Base-by-base conservation (phyloP, 2,329 filamentous ascomycete genomes). In the Venturia aucupariae region DNA sequence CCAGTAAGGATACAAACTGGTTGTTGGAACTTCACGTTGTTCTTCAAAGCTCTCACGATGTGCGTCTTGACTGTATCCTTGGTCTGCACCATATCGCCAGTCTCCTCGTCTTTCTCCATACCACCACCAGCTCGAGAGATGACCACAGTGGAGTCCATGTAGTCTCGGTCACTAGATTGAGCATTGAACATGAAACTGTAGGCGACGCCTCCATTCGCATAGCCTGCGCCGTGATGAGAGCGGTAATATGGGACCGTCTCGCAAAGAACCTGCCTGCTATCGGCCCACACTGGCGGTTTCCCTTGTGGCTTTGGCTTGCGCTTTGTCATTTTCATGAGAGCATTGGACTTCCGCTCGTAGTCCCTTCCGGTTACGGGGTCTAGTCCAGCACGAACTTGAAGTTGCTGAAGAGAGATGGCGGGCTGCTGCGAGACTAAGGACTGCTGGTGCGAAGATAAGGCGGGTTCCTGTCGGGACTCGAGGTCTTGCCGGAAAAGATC, bases 181-280 rank as follows among this genome's bases (percentile, higher is more conserved):
- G 77, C 78, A 68, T 89, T 85, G 24, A 87, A 77, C 30, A 90
- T 76, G 65, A 88, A 82, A 0, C 83, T 85, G 80, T 80, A n/a
- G 83, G 72, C 0, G 10, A 60, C 42, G 10, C 63, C 63, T 27
- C 64, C 38, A 11, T 22, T 32, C 0, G 78, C 77, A 64, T 90
- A 85, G 4, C 80, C 76, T 5, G 84, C 85, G 1, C 83, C 79
- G 68, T 90, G 84, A 44, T 84, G 84, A 1, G 82, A 75, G 17
- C 79, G 82, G 72, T 84, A 90, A 73, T 85, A 88, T 0, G 81
- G 79, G 0, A 90, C 70, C 0, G 85, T 80, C 69, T 90, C 85
- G 67, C 84, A 88, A 0, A 91, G 74, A 17, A 82, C 81, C 65
- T 85, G 82, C 4, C 87, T 80, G 42, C 74, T 76, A 5, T 82